These are phyloP conservation scores for Neonectria faginata DNA, from an alignment of 2,329 filamentous ascomycete species.

Conservation along the genomic window DNA sequence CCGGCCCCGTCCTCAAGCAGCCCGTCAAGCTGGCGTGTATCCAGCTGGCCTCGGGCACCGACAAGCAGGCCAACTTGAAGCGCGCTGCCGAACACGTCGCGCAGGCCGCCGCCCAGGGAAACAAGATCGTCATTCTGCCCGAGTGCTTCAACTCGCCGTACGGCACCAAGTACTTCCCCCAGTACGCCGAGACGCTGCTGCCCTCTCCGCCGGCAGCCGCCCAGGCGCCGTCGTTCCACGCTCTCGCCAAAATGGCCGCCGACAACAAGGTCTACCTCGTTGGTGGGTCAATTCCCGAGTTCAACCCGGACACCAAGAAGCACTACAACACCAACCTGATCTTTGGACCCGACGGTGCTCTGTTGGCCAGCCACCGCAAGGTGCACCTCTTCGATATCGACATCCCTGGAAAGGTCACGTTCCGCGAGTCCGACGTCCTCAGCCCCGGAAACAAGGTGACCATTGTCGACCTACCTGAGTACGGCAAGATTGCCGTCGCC, in stretches of 20 bases:
- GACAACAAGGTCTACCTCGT: constrained; percentile 85
- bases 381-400: constrained; percentile 98
- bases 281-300: constrained; percentile 93
- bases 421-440: constrained; percentile 90
- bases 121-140: constrained; percentile 89
- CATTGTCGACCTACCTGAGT: constrained; percentile 86
- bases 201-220: constrained; percentile 78
- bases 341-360: constrained; percentile 80
- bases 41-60: constrained; percentile 82
- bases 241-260: constrained; percentile 81
- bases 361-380: constrained; percentile 92
- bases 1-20: constrained; percentile 71
- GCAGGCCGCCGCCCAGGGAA: constrained; percentile 80
- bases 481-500: constrained; percentile 86
- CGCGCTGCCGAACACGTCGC: constrained; percentile 86
- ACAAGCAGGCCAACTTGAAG: constrained; percentile 86
- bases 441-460: constrained; percentile 87
- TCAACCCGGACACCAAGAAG: constrained; percentile 66
- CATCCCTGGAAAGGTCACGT: constrained; percentile 93
- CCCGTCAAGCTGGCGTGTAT: constrained; percentile 84
- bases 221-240: constrained; percentile 86
- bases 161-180: constrained; percentile 88
- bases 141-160: constrained; percentile 99
- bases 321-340: constrained; percentile 93
- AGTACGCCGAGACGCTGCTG: constrained; percentile 88